A percentile compares a stretch with the other conserved stretches of the same genome.
phyloP scores from a whole-genome alignment of 2,329 filamentous ascomycete genomes.

The Penicillium corylophilum region DNA sequence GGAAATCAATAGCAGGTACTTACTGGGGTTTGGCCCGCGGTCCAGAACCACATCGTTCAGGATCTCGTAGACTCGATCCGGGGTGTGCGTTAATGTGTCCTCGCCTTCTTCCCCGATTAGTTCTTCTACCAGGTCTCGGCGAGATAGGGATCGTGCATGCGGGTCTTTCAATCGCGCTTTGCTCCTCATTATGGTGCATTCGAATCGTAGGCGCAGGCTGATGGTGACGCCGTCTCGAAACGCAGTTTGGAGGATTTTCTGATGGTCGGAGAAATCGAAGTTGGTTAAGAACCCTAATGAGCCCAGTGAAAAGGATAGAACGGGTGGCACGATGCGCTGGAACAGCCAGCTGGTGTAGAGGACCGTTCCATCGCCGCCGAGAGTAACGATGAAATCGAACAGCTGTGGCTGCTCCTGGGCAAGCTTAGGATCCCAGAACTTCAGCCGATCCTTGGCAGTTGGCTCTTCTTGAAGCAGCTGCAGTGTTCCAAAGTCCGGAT shows the following conservation, averaged over 20 bases:
- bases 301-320: slow-evolving; percentile 85
- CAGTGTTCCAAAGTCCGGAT: slow-evolving; percentile 70
- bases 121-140: slow-evolving; percentile 80
- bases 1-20: slow-evolving; percentile 34
- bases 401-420: slow-evolving; percentile 75
- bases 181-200: slow-evolving; percentile 85
- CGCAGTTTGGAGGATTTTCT: slow-evolving; percentile 65
- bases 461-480: slow-evolving; percentile 65
- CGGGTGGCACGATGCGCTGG: slow-evolving; percentile 89
- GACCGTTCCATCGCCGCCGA: slow-evolving; percentile 95
- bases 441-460: slow-evolving; percentile 59
- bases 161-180: slow-evolving; percentile 34
- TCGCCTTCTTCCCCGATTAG: slow-evolving; percentile 82
- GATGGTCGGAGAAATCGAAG: slow-evolving; percentile 81
- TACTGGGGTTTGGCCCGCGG: slow-evolving; percentile 86
- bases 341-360: slow-evolving; percentile 96
- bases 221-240: slow-evolving; percentile 85
- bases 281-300: slow-evolving; percentile 95
- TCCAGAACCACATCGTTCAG: slow-evolving; percentile 97
- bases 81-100: slow-evolving; percentile 79
- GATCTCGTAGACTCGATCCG: slow-evolving; percentile 83
- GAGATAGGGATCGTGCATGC: slow-evolving; percentile 30
- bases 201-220: slow-evolving; percentile 82
- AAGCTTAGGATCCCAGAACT: slow-evolving; percentile 80
- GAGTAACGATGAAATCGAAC: slow-evolving; percentile 90